phyloP scores from a whole-genome alignment of 345 rosid species.

The Populus alba region DNA sequence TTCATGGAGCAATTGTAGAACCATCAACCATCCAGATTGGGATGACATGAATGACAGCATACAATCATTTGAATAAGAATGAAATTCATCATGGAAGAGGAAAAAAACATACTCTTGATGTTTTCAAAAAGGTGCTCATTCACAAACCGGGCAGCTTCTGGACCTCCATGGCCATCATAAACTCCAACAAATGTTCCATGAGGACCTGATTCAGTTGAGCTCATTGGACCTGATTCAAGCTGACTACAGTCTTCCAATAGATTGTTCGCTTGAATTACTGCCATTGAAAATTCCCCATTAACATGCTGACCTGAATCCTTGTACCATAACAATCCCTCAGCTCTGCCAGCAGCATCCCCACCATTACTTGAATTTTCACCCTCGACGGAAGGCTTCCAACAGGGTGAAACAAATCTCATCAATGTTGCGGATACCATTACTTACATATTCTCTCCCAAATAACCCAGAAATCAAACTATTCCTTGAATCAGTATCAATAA shows the following conservation, averaged over 20 bases:
- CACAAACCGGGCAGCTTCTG: constrained; percentile 85
- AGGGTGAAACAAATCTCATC: constrained; percentile 68
- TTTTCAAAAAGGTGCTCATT: constrained; percentile 66
- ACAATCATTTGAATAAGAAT: neutral
- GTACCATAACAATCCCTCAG: constrained; percentile 84
- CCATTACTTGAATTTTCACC: constrained; percentile 63
- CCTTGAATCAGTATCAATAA: constrained; percentile 32
- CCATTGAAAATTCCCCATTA: constrained; percentile 90
- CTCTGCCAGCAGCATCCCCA: constrained; percentile 56
- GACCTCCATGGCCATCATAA: constrained; percentile 99
- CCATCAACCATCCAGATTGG: neutral
- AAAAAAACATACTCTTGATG: constrained; percentile 57
- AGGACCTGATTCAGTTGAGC: constrained; percentile 69
- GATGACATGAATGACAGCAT: neutral
- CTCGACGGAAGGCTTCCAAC: constrained; percentile 80
- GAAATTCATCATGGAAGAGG: constrained; percentile 6
- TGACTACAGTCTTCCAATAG: constrained; percentile 84
- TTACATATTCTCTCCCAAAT: constrained; percentile 69
- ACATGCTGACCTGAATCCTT: constrained; percentile 71
- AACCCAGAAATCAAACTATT: constrained; percentile 60
- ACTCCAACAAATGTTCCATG: constrained; percentile 93
- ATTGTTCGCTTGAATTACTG: constrained; percentile 83
- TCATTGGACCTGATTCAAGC: constrained; percentile 90
- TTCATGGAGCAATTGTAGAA: neutral
- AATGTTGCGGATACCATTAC: constrained; percentile 71